phyloP scores from a whole-genome alignment of 495 filamentous ascomycete genomes.

The Saxispiralis lemnorum region DNA sequence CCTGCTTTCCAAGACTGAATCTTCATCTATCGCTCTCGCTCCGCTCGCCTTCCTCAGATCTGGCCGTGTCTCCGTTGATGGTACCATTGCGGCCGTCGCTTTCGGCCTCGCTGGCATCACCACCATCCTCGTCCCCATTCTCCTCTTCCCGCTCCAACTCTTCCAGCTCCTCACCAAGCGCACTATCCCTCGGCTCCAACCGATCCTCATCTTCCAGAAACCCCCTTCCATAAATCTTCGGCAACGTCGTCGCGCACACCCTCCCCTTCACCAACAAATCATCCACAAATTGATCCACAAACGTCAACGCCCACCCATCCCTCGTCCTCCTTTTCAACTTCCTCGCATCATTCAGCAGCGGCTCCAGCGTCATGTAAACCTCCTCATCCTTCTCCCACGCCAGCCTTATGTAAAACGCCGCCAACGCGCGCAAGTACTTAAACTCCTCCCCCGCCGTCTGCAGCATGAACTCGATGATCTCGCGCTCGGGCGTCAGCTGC shows the following conservation, averaged over 20 bases:
- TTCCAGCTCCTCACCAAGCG: conserved; percentile 65
- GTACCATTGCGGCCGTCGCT: neutral
- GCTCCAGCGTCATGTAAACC: conserved; percentile 66
- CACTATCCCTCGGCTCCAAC: conserved; percentile 71
- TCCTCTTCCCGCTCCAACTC: conserved; percentile 54
- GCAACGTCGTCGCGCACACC: conserved; percentile 78
- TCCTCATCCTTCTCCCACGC: conserved; percentile 61
- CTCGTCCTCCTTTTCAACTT: conserved; percentile 63
- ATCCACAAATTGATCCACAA: conserved; percentile 87
- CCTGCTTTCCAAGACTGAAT: neutral
- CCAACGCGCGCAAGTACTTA: conserved; percentile 67
- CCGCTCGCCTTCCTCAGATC: neutral
- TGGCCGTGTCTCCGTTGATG: neutral
- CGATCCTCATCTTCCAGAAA: conserved; percentile 79
- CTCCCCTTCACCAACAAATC: conserved; percentile 77
- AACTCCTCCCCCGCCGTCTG: conserved; percentile 18
- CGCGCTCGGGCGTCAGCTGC: conserved; percentile 62
- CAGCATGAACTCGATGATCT: conserved; percentile 69
- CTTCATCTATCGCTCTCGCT: neutral
- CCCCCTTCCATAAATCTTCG: conserved; percentile 70
- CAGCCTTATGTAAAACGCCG: conserved; percentile 81
- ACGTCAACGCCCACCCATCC: conserved; percentile 54
- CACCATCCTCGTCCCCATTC: conserved; percentile 5
- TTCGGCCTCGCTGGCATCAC: neutral
- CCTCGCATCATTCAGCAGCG: conserved; percentile 60